phyloP scores from a whole-genome alignment of 257 asterid species.

The Misopates orontium region DNA sequence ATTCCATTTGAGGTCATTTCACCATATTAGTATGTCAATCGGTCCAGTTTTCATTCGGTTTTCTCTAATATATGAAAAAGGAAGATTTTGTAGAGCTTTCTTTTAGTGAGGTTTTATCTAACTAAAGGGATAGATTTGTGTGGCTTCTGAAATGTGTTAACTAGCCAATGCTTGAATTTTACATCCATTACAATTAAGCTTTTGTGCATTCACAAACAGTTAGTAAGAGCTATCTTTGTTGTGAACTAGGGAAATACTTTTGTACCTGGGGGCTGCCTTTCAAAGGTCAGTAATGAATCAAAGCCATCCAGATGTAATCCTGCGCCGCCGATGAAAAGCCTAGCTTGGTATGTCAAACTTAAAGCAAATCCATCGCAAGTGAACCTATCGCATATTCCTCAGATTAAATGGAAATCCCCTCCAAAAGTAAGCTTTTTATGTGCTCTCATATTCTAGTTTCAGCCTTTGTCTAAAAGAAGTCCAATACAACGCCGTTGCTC shows the following conservation, averaged over 20 bases:
- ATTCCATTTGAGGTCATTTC: neutral
- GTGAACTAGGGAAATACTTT: conserved; percentile 25
- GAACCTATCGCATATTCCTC: conserved; percentile 24
- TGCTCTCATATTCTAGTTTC: conserved; percentile 8
- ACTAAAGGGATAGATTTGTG: neutral
- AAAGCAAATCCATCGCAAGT: conserved; percentile 13
- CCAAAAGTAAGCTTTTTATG: conserved; percentile 35
- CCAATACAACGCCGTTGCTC: too few species aligned
- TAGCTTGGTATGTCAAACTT: conserved; percentile 29
- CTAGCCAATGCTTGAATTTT: neutral
- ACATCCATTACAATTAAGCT: neutral
- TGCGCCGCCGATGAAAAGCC: conserved; percentile 4
- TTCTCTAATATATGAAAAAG: neutral
- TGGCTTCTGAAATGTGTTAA: neutral
- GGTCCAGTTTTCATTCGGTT: neutral
- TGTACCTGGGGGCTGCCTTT: conserved; percentile 2
- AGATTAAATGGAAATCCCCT: conserved; percentile 43
- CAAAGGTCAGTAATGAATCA: conserved; percentile 22
- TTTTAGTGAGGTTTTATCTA: conserved; percentile 1
- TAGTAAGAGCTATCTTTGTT: neutral
- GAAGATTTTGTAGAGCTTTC: neutral
- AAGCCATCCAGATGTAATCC: conserved; percentile 15
- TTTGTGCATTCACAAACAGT: neutral
- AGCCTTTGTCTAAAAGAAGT: neutral
- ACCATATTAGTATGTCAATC: neutral